Evolutionary conservation across 73 alveolate genomes (phyloP), one percentile per base, ranked within the genome.

Genomic region (Paramecium caudatum): DNA sequence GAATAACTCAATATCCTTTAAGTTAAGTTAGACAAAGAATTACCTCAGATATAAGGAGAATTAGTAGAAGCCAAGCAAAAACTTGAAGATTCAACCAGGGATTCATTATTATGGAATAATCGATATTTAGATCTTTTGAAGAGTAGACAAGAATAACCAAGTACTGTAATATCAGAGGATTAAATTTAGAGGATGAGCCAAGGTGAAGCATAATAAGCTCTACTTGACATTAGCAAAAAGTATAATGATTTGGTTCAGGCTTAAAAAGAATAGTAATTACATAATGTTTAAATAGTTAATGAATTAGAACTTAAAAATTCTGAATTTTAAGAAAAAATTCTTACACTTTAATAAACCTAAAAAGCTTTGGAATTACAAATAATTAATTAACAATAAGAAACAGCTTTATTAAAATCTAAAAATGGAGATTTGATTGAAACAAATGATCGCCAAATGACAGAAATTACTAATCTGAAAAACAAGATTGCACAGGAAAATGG

Each of bases 11-110:
- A 55, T 27, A 27, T 19, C 13, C 9, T 55, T 37, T 43, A 55
- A 27, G 46, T 27, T 0, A 27, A 55, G 30, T 23, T 55, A 25
- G 80, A 55, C 7, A 55, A 55, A 27, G 46, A 55, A 23, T 37
- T 55, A 27, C 80, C 80, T 27, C 9, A 55, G 30, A 27, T 55
- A 25, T 25, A 19, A 55, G 80, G 80, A 55, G 80, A 21, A 19
- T 55, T 55, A 55, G 46, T 10, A 3, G 45, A 55, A 55, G 23
- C 9, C 16, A 23, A 55, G 30, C 30, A 55, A 23, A 55, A 55
- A 23, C 7, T 27, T 10, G 30, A 55, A 0, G 80, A 55, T 23
- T 55, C 80, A 1, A 25, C 30, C 10, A 15, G 15, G n/a, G 84
- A 68, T 13, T 17, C 37, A 15, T 13, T 32, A 33, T 37, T 68